Base-by-base conservation (phyloP, 2,329 filamentous ascomycete genomes). In the Fusarium udum region DNA sequence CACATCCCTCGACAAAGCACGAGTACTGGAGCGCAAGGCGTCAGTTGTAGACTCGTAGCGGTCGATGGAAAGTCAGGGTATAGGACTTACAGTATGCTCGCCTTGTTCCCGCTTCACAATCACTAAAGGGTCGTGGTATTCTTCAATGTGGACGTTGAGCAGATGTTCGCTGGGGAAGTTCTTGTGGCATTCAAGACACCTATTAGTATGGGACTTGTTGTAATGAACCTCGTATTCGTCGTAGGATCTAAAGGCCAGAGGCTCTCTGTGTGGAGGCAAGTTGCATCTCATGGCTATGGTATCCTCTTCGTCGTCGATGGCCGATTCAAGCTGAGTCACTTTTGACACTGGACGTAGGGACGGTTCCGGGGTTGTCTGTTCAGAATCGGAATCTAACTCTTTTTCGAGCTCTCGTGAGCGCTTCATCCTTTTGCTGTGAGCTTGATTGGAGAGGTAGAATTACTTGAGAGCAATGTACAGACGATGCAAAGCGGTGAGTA, bases 171-270 rank as follows among this genome's bases (percentile, higher is more conserved):
- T 95, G 3, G 96, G 96, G 71, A 98, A 94, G 80, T 98, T 98
- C 80, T 90, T 94, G 62, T 88, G 87, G 81, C 96, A 99, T 78
- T 95, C 92, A 15, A 91, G 85, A 80, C 96, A 99, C 48, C 95
- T 90, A 81, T 98, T 95, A 68, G 90, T 89, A 81, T 98, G 96
- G 28, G 88, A 86, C 79, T 93, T 91, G 74, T 86, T 87, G 83
- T 98, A 98, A 81, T 99, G 96, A 14, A 92, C 84, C 80, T 98
- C 95, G 82, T 97, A 98, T 22, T 95, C 93, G 66, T 91, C 88
- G 79, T 94, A 95, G 0, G 91, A 91, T 31, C 85, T 80, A 82
- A 99, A 98, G 9, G 87, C 85, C 61, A 96, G 79, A 4, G 90
- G 86, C 67, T 92, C 88, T 74, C 85, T 87, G 82, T 98, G 95